phyloP scores from a whole-genome alignment of 2,329 filamentous ascomycete genomes.

The Parafenestella ontariensis region DNA sequence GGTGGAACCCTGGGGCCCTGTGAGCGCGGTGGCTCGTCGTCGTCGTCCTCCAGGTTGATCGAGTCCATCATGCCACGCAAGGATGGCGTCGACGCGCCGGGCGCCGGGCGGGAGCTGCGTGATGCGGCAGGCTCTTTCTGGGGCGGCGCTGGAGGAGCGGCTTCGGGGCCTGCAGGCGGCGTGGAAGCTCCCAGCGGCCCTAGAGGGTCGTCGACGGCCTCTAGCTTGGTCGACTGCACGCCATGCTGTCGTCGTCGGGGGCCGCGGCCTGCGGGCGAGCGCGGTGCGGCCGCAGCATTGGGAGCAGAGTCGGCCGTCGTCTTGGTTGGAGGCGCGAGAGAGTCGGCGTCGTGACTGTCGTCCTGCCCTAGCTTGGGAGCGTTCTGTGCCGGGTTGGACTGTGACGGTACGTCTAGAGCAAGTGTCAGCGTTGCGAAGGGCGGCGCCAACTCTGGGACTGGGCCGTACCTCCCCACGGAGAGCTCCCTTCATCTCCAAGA shows the following conservation, averaged over 20 bases:
- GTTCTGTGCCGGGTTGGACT: slow-evolving; percentile 51
- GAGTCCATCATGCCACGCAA: slow-evolving; percentile 65
- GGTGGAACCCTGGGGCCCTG: slow-evolving; percentile 69
- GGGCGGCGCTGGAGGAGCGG: slow-evolving; percentile 72
- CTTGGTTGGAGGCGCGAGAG: slow-evolving; percentile 21
- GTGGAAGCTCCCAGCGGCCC: slow-evolving; percentile 77
- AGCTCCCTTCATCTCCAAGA: slow-evolving; percentile 52
- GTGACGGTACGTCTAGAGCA: slow-evolving; percentile 55
- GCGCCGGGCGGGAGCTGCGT: slow-evolving; percentile 55
- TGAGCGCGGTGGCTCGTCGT: slow-evolving; percentile 53
- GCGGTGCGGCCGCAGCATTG: slow-evolving; percentile 52
- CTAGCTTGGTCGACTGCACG: slow-evolving; percentile 77
- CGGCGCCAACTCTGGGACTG: not conserved
- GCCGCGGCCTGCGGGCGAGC: slow-evolving; percentile 57
- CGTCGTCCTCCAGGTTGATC: slow-evolving; percentile 74
- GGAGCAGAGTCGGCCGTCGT: slow-evolving; percentile 36
- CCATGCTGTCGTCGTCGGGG: slow-evolving; percentile 67
- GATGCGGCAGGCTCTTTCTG: slow-evolving; percentile 66
- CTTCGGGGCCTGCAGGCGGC: slow-evolving; percentile 57
- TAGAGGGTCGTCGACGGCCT: slow-evolving; percentile 77
- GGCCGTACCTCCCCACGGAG: slow-evolving; percentile 51
- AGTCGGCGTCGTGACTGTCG: slow-evolving; percentile 42
- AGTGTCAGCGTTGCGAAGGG: slow-evolving; percentile 21
- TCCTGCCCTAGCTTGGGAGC: slow-evolving; percentile 47
- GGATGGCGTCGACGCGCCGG: slow-evolving; percentile 61